A percentile compares a stretch with the other conserved stretches of the same genome.
These are phyloP conservation scores for Colletotrichum shisoi DNA, from an alignment of 2,329 filamentous ascomycete genomes.

Conservation along the genomic window DNA sequence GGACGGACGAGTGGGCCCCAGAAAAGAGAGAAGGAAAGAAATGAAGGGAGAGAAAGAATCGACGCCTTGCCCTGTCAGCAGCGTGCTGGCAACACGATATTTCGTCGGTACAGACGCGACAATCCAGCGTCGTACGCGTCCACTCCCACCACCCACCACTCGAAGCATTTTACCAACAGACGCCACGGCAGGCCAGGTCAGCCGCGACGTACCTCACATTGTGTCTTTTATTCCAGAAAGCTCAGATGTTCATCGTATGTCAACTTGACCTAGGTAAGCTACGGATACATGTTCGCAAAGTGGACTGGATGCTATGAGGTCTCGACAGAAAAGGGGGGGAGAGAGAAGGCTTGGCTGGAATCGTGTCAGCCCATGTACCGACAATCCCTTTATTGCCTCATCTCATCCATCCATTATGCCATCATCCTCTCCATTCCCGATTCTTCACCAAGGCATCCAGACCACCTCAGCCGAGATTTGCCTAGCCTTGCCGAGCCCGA, in stretches of 20 bases:
- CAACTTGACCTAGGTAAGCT: not conserved
- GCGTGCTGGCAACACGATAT: not conserved
- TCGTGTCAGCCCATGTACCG: slow-evolving; percentile 14
- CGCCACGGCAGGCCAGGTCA: not conserved
- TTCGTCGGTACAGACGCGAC: not conserved
- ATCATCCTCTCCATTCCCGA: slow-evolving; percentile 1
- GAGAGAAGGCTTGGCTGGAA: not conserved
- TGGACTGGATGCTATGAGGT: not conserved
- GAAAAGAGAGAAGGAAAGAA: not conserved
- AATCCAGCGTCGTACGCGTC: slow-evolving; percentile 5
- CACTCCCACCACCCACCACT: not conserved
- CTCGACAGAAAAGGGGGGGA: not conserved
- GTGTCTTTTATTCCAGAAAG: not conserved
- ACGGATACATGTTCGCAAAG: no score
- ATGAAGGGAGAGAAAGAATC: no score
- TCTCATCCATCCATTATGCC: slow-evolving; percentile 26
- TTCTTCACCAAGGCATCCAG: not conserved
- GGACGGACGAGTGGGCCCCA: not conserved
- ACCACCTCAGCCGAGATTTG: slow-evolving; percentile 16
- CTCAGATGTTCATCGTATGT: not conserved
- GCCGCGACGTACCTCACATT: not conserved
- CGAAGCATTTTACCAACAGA: not conserved
- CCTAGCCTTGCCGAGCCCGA: slow-evolving; percentile 26
- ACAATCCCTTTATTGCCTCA: slow-evolving; percentile 27
- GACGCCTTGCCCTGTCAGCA: no score